Base-by-base conservation (phyloP, 2,329 filamentous ascomycete genomes). In the Aspergillus sp. region DNA sequence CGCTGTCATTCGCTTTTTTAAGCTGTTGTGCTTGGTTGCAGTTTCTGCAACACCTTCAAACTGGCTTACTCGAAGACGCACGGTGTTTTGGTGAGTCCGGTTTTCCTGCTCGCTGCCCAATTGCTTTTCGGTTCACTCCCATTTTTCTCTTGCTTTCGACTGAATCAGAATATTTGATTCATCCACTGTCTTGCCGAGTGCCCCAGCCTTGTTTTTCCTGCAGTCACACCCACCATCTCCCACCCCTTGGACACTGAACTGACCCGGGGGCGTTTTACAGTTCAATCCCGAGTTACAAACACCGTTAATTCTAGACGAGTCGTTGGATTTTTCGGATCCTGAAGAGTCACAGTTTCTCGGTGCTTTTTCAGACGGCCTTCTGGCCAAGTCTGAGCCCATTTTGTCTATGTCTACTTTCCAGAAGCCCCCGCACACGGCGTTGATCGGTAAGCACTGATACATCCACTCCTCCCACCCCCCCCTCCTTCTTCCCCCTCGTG, bases 381-480 rank as follows among this genome's bases (percentile, higher is more conserved):
- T 80, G 78, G 81, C 80, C 78, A 83, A 81, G 75, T 79, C 80
- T 77, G 82, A 86, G 82, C 79, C 86, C 80, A 79, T 87, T 71
- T 80, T 91, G 79, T 87, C 89, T 79, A 93, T 93, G 90, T 89
- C 91, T 77, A 89, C 89, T 79, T 93, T 92, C 83, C 83, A 84
- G 73, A 96, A 96, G 80, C 79, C 87, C 61, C 87, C 90, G 76
- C 83, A 88, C 78, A 84, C 89, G 77, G 89, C 89, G 76, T 85
- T 93, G 81, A 90, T 94, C 79, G 90, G 92, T 96, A 82, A 81
- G 91, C 88, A 62, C 56, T 55, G 36, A 19, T 45, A 30, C 28
- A 30, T 12, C 28, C 32, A 5, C 32, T 36, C 12, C 32, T 12
- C 12, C 12, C 32, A 6, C 15, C 13, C 32, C 32, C 30, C 5